These are phyloP conservation scores for Haplosporangium sp. DNA, from an alignment of 371 early-diverging fungal species.

Conservation along the genomic window DNA sequence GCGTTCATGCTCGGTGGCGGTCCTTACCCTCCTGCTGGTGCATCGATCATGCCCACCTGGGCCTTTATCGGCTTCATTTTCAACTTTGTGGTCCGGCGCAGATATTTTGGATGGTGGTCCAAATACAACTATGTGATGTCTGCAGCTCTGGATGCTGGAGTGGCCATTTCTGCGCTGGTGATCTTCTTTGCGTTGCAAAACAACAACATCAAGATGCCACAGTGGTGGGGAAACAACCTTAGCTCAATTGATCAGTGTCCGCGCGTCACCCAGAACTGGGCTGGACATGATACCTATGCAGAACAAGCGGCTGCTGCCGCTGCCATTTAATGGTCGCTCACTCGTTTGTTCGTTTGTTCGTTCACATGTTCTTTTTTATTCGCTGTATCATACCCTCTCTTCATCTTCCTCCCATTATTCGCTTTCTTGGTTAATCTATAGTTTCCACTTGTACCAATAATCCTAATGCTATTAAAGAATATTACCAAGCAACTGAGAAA, in stretches of 20 bases:
- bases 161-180: conserved; percentile 64
- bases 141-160: conserved; percentile 81
- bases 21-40: conserved; percentile 48
- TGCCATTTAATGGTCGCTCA: background rate
- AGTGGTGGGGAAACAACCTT: conserved; percentile 53
- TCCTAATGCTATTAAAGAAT: background rate
- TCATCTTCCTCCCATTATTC: background rate
- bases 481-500: too few species aligned
- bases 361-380: background rate
- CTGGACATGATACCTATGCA: conserved; percentile 54
- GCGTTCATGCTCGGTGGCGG: conserved; percentile 68
- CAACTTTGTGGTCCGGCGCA: conserved; percentile 70
- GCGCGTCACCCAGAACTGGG: conserved; percentile 40
- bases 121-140: conserved; percentile 83
- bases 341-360: background rate
- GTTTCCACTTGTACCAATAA: background rate
- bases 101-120: conserved; percentile 77
- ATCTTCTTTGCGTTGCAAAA: conserved; percentile 64
- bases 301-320: conserved; percentile 17
- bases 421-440: background rate
- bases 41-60: conserved; percentile 68
- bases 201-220: conserved; percentile 49
- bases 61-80: conserved; percentile 73
- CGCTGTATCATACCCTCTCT: conserved; percentile 1
- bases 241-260: conserved; percentile 54